A percentile compares a stretch with the other conserved stretches of the same genome.
Conservation (phyloP, 2,329 filamentous ascomycete genomes). For the Aspergillus costaricaensis region DNA sequence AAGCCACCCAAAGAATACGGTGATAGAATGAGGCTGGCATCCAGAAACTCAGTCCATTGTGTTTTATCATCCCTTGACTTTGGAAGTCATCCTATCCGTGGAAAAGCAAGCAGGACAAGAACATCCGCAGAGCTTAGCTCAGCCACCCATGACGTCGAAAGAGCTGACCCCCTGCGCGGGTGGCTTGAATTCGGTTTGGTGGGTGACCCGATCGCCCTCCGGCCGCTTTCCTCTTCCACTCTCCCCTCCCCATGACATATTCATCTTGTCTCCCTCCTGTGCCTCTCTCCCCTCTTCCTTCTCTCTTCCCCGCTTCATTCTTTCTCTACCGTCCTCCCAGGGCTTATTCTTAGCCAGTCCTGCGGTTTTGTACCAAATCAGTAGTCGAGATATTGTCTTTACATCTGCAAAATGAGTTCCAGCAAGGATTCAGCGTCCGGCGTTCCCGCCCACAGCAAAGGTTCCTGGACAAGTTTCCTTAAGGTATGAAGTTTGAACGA, state of each 20-base stretch:
- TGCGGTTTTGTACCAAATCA: neutral
- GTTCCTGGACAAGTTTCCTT: conserved; percentile 51
- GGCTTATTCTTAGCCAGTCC: neutral
- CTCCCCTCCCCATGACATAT: neutral
- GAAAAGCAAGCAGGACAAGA: neutral
- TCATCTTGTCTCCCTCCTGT: neutral
- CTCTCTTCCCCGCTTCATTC: conserved; percentile 4
- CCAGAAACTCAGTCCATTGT: neutral
- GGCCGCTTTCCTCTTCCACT: neutral
- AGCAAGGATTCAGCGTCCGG: conserved; percentile 44
- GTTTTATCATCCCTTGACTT: neutral
- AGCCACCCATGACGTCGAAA: conserved; percentile 7
- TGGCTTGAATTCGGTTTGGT: neutral
- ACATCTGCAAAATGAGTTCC: conserved; percentile 29
- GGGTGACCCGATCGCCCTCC: conserved; percentile 1
- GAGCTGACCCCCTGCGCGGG: neutral
- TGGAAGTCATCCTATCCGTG: neutral
- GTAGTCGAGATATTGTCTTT: neutral
- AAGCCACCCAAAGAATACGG: neutral
- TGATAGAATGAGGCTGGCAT: neutral
- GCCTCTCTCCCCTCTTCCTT: neutral
- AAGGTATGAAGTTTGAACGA: conserved; percentile 37
- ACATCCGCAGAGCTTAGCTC: neutral
- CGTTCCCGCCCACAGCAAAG: conserved; percentile 46
- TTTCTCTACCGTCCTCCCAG: neutral